Evolutionary conservation across 2,329 filamentous ascomycete species (phyloP).

Genomic region (Pyricularia sp.): DNA sequence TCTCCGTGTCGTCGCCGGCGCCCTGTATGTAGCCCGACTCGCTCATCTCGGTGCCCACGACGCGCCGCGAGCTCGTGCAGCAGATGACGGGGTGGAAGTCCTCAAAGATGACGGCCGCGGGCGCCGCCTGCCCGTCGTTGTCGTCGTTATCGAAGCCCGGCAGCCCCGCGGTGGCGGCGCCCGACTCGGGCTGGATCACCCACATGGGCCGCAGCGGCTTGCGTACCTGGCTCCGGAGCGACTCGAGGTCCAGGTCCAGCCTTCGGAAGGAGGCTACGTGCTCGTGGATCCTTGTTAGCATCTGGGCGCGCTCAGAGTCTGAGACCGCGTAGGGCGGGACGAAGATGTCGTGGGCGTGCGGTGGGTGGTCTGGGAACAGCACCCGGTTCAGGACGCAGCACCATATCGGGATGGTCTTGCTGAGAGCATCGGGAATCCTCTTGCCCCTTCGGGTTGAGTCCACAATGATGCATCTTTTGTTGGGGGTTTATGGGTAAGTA

Average conservation of each 20-base stretch:
- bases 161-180: slow-evolving; percentile 25
- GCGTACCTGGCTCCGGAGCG: slow-evolving; percentile 43
- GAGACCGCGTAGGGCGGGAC: slow-evolving; percentile 67
- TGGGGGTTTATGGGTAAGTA: background rate
- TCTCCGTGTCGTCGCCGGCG: slow-evolving; percentile 89
- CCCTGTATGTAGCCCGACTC: slow-evolving; percentile 77
- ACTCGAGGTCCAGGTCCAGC: slow-evolving; percentile 50
- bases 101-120: slow-evolving; percentile 29
- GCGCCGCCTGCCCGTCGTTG: background rate
- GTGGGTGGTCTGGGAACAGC: slow-evolving; percentile 52
- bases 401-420: slow-evolving; percentile 93
- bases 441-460: slow-evolving; percentile 92
- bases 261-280: slow-evolving; percentile 42
- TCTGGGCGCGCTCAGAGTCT: slow-evolving; percentile 70
- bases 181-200: slow-evolving; percentile 51
- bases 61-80: slow-evolving; percentile 72
- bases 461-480: slow-evolving; percentile 63
- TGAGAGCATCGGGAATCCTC: slow-evolving; percentile 88
- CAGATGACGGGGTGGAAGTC: slow-evolving; percentile 68
- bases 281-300: slow-evolving; percentile 47
- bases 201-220: slow-evolving; percentile 73
- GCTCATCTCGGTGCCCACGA: slow-evolving; percentile 55
- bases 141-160: slow-evolving; percentile 6
- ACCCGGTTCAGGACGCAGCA: slow-evolving; percentile 74
- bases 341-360: slow-evolving; percentile 42